These are phyloP conservation scores for Colletotrichum destructivum DNA, from an alignment of 2,329 filamentous ascomycete genomes.

Conservation along the genomic window DNA sequence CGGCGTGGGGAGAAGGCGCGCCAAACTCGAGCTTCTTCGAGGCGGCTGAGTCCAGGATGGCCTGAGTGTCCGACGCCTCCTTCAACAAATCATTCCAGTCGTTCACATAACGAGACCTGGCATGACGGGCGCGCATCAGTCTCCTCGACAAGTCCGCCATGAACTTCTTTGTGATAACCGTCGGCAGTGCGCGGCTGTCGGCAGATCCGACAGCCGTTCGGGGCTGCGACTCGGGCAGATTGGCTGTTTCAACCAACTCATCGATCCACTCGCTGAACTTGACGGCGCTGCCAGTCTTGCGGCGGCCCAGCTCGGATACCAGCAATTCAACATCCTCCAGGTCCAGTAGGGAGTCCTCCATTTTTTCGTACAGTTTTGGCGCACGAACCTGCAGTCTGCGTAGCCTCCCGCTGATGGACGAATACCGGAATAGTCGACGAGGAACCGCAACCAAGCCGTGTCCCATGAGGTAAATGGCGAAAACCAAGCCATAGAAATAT, in stretches of 20 bases:
- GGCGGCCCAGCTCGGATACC: slow-evolving; percentile 82
- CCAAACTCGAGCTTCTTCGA: slow-evolving; percentile 87
- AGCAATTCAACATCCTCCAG: slow-evolving; percentile 87
- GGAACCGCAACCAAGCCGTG: slow-evolving; percentile 95
- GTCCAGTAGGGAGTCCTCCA: slow-evolving; percentile 86
- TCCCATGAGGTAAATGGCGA: slow-evolving; percentile 98
- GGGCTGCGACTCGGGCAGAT: slow-evolving; percentile 74
- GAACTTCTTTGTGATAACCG: slow-evolving; percentile 93
- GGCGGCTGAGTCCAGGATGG: slow-evolving; percentile 85
- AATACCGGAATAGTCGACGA: slow-evolving; percentile 82
- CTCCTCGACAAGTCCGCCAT: slow-evolving; percentile 90
- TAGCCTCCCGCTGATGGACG: slow-evolving; percentile 81
- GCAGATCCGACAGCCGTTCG: slow-evolving; percentile 59
- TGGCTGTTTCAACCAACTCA: slow-evolving; percentile 85
- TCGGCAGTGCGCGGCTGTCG: slow-evolving; percentile 71
- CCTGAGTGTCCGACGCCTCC: slow-evolving; percentile 81
- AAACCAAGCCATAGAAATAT: slow-evolving; percentile 91
- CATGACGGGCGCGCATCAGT: slow-evolving; percentile 85
- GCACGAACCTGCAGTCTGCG: slow-evolving; percentile 84
- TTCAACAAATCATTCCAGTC: slow-evolving; percentile 88
- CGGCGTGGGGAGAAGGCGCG: slow-evolving; percentile 68
- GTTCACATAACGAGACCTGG: slow-evolving; percentile 84
- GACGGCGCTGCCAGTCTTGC: slow-evolving; percentile 83
- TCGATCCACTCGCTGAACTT: slow-evolving; percentile 96
- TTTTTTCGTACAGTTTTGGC: slow-evolving; percentile 86